Conservation (phyloP, 148 eudicot species). For the Rhododendron vialii region DNA sequence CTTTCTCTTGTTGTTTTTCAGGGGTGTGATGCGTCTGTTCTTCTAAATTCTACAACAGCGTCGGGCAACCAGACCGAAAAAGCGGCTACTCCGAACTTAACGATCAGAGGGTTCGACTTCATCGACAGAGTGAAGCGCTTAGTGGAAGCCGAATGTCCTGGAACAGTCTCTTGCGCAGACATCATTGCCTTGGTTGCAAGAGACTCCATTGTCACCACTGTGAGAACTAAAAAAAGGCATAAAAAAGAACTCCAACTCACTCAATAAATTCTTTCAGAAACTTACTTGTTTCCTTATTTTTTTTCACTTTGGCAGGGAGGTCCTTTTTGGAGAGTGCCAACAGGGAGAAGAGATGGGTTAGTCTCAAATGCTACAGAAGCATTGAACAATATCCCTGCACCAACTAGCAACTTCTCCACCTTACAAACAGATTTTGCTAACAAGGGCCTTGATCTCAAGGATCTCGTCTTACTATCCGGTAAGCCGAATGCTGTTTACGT, state of each 20-base stretch:
- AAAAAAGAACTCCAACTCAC: neutral
- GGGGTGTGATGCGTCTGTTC: constrained; percentile 53
- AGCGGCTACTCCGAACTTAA: constrained; percentile 24
- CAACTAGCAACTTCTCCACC: constrained; percentile 22
- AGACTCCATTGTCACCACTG: constrained; percentile 34
- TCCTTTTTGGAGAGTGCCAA: constrained; percentile 43
- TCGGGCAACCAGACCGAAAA: constrained; percentile 38
- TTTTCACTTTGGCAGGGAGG: constrained; percentile 22
- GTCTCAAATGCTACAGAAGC: constrained; percentile 38
- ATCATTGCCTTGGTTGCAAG: constrained; percentile 34
- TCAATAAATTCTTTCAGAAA: neutral
- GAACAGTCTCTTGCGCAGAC: constrained; percentile 52
- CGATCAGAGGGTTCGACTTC: constrained; percentile 34
- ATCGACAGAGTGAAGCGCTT: constrained; percentile 36
- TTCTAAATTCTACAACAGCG: constrained; percentile 30
- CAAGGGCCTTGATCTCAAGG: constrained; percentile 35
- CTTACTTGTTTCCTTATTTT: neutral
- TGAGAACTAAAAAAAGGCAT: constrained; percentile 12
- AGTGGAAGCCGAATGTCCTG: constrained; percentile 45
- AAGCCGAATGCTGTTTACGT: neutral
- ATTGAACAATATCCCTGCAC: constrained; percentile 33
- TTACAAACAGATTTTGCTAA: constrained; percentile 29
- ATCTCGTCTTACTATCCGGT: constrained; percentile 46
- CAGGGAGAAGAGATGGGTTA: constrained; percentile 45
- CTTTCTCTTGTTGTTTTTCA: neutral